Conservation (phyloP, 164 flowering plant genomes). For the Piper betle region DNA sequence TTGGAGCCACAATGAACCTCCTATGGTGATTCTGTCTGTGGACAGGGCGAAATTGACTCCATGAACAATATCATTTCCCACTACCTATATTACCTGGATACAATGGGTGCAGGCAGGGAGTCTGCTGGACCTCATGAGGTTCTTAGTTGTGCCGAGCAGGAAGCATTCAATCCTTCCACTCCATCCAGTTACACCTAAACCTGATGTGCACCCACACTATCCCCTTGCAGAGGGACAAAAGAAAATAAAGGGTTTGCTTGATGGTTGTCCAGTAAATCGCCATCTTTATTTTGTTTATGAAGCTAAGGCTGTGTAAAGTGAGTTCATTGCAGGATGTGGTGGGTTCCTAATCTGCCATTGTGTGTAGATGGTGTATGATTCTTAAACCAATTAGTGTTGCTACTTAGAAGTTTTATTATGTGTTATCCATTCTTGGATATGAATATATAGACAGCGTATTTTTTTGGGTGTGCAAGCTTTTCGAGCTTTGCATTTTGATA, state of each 20-base stretch:
- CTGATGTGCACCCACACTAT: neutral
- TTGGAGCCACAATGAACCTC: constrained; percentile 82
- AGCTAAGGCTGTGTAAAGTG: neutral
- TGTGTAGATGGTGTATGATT: neutral
- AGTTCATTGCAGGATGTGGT: neutral
- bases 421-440: neutral
- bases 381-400: neutral
- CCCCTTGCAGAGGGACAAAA: neutral
- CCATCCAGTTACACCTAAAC: constrained; percentile 14
- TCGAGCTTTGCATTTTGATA: neutral
- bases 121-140: constrained; percentile 50
- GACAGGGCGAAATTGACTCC: constrained; percentile 52
- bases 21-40: constrained; percentile 61
- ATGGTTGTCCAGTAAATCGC: neutral
- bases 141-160: constrained; percentile 60
- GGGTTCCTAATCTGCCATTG: neutral
- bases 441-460: neutral
- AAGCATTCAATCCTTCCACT: constrained; percentile 42
- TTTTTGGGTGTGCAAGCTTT: neutral
- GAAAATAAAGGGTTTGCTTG: neutral
- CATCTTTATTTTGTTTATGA: neutral
- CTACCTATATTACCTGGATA: constrained; percentile 63
- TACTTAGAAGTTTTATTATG: neutral
- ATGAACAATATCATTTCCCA: constrained; percentile 75
- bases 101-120: constrained; percentile 66